Evolutionary conservation across 2,329 filamentous ascomycete genomes (phyloP), one percentile per base, ranked within the genome.

Genomic region (Clarireedia monteithiana): DNA sequence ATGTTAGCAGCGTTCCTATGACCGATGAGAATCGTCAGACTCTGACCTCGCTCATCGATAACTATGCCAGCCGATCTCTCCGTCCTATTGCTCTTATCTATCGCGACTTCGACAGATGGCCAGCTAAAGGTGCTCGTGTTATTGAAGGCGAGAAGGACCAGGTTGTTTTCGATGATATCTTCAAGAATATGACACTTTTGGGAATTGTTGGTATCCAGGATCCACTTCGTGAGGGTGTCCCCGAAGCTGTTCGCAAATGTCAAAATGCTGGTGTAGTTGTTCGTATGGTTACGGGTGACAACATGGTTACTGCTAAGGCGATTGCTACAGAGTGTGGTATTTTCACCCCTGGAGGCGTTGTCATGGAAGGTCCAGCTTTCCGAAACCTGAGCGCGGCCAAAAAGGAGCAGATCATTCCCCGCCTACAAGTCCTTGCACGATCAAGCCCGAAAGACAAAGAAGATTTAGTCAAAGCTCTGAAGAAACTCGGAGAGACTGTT

Each of bases 21-120:
- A 80, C 79, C 1, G 71, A 74, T 1, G 75, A 81, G 14, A 81
- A 85, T 61, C 75, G 78, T 30, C 73, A 81, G 39, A 77, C 74
- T 3, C 68, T 86, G 20, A 73, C 72, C 42, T 71, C 75, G 23
- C 71, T 81, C 48, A 86, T 86, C 62, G 77, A 80, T 17, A 75
- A 77, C 9, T 86, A 86, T 61, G 83, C 83, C 4, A 77, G 77
- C 4, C 76, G 82, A 36, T 90, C 87, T 12, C 78, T 91, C 14
- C 83, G 88, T 48, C 91, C 86, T 0, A 90, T 91, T 59, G 86
- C 81, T 42, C 77, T 90, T 57, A 77, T 88, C 7, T 90, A 89
- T 70, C 81, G 81, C 54, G 88, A 91, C 60, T 90, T 88, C 60
- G 76, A 84, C 40, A 76, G 74, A 57, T 88, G 84, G 79, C 87